Evolutionary conservation across 352 stramenopile species (phyloP), one percentile per base, ranked within the genome.

Genomic region (Phytophthora pinifolia): DNA sequence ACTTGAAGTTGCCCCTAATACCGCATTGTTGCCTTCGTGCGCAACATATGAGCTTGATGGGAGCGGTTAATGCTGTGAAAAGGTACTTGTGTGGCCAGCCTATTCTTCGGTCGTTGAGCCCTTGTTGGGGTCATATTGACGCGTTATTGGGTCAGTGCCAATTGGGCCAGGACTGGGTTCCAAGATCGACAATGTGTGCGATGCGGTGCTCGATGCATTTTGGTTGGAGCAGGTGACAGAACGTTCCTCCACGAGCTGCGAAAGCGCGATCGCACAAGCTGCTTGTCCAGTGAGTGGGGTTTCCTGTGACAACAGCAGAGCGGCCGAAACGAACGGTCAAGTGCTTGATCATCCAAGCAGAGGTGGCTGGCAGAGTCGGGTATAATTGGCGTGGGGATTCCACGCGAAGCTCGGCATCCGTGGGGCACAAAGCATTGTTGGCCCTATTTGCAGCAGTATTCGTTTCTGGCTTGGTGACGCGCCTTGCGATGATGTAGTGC

Each of bases 401-500:
- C 17, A n/a, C 14, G 41, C 34, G 51, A 47, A 50, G 44, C 20
- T 5, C 56, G 37, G 18, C 13, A 12, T 31, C 29, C 20, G 36
- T 52, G 20, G 39, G 47, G 36, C 38, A 27, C 39, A 7, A 9
- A 43, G 17, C 45, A 12, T 60, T 38, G 54, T 30, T 2, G 8
- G 1, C 36, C 32, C 50, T 65, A 65, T 60, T 54, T 64, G 47
- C 25, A 36, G 31, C n/a, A 14, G 35, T 56, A 13, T 54, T 54
- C 36, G 50, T 65, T 55, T 46, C 39, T 45, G 9, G 18, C 25
- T 62, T 55, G 44, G 8, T 37, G 34, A 14, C 18, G 17, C 39
- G 27, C 9, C 32, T 62, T 41, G 59, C 20, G 59, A 67, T 58
- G 41, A 34, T 62, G 52, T n/a, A n/a, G n/a, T n/a, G n/a, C n/a